Percentiles rank a stretch among this genome's conserved stretches.
Conservation (phyloP, 331 rosid species). For the Dryas integrifolia region DNA sequence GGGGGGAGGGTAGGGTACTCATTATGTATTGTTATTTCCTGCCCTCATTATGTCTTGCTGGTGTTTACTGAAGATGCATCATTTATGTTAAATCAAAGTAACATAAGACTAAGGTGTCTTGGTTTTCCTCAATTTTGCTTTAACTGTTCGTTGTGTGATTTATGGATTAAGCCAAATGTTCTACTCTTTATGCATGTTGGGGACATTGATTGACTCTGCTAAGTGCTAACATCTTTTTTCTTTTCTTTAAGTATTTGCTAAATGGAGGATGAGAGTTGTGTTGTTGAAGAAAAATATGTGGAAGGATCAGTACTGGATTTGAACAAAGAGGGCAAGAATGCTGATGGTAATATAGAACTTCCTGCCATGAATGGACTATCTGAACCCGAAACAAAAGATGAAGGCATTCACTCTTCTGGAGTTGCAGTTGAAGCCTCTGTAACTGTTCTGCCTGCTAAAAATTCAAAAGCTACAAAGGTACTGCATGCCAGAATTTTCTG, state of each 20-base stretch:
- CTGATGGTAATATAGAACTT: constrained; percentile 37
- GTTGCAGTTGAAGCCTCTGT: constrained; percentile 42
- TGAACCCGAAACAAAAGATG: constrained; percentile 36
- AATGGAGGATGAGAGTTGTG: constrained; percentile 80
- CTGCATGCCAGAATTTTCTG: constrained; percentile 15
- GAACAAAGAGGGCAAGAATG: constrained; percentile 38
- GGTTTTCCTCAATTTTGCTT: background rate
- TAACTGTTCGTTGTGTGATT: background rate
- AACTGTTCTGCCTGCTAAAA: constrained; percentile 47
- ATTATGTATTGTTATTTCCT: constrained; percentile 11
- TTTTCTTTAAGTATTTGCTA: constrained; percentile 21
- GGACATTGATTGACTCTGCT: constrained; percentile 7
- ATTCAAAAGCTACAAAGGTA: constrained; percentile 56
- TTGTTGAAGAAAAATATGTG: constrained; percentile 43
- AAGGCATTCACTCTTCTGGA: constrained; percentile 39
- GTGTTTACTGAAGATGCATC: constrained; percentile 1
- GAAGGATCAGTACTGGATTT: constrained; percentile 29
- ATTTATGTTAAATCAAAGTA: background rate
- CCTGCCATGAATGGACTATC: constrained; percentile 39
- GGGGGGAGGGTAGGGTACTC: background rate
- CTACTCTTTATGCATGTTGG: background rate
- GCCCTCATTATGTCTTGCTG: constrained; percentile 9
- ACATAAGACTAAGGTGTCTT: background rate
- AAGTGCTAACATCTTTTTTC: background rate
- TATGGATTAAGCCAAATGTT: background rate